phyloP scores from a whole-genome alignment of 305 asterid genomes.

The Fraxinus greggii region DNA sequence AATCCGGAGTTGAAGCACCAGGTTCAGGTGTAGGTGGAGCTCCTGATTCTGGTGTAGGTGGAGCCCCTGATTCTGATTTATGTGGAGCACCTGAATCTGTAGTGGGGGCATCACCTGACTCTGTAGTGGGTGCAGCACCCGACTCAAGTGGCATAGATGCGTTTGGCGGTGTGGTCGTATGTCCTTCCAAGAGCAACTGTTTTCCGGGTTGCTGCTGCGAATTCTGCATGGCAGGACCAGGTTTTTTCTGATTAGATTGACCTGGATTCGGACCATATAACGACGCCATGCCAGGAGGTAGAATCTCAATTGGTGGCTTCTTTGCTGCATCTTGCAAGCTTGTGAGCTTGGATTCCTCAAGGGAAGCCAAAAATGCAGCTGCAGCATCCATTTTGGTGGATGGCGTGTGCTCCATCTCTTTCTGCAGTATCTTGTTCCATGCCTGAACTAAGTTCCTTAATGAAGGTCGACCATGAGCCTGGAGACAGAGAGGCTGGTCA shows the following conservation, averaged over 20 bases:
- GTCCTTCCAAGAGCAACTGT: conserved; percentile 68
- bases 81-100: conserved; percentile 12
- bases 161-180: conserved; percentile 39
- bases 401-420: conserved; percentile 72
- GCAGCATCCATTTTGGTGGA: conserved; percentile 86
- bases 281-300: conserved; percentile 95
- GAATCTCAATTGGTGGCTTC: conserved; percentile 91
- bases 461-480: conserved; percentile 96
- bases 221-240: conserved; percentile 44
- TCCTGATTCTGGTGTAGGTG: conserved; percentile 12
- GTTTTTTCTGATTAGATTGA: conserved; percentile 55
- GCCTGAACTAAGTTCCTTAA: conserved; percentile 81
- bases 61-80: conserved; percentile 12
- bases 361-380: conserved; percentile 89
- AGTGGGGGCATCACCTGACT: conserved; percentile 18
- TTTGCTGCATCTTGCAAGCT: conserved; percentile 89
- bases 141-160: conserved; percentile 34
- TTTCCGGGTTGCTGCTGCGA: conserved; percentile 61
- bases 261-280: conserved; percentile 84
- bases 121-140: conserved; percentile 28
- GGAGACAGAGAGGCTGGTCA: conserved; percentile 24
- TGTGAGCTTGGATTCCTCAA: conserved; percentile 84
- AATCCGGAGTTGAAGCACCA: conserved; percentile 18
- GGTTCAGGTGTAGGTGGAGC: conserved; percentile 31
- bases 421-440: conserved; percentile 86